These are phyloP conservation scores for Botrytis porri DNA, from an alignment of 2,329 filamentous ascomycete species.

Conservation along the genomic window DNA sequence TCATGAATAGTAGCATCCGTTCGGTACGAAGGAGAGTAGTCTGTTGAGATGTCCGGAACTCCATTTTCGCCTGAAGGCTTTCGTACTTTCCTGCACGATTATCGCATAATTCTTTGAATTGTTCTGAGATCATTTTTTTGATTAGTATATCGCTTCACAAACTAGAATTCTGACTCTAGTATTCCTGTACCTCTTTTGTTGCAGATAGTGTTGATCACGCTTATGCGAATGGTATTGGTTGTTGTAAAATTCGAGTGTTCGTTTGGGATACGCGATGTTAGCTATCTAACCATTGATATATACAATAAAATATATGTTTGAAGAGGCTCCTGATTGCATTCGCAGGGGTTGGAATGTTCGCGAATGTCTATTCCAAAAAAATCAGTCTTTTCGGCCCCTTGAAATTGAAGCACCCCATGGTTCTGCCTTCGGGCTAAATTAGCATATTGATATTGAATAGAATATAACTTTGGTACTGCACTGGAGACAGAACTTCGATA, in stretches of 20 bases:
- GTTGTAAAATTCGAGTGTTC: background rate
- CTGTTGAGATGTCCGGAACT: background rate
- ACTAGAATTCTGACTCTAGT: background rate
- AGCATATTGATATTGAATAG: background rate
- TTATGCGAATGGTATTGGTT: background rate
- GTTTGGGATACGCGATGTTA: background rate
- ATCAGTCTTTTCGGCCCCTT: background rate
- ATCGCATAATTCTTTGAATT: background rate
- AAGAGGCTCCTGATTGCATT: background rate
- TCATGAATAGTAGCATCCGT: fast-evolving
- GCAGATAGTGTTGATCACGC: background rate
- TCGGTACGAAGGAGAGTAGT: background rate
- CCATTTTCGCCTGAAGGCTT: background rate
- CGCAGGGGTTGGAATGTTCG: background rate
- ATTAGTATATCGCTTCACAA: background rate
- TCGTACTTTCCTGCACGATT: background rate
- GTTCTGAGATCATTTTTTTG: too few relatives aligned
- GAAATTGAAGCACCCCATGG: background rate
- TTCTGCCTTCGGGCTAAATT: background rate
- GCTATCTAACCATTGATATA: background rate
- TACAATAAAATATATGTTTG: background rate
- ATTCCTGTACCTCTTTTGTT: background rate
- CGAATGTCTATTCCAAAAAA: background rate
- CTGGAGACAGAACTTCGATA: background rate
- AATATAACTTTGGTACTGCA: background rate